A percentile compares a stretch with the other conserved stretches of the same genome.
phyloP scores from a whole-genome alignment of 2,329 filamentous ascomycete species.

The Pyricularia grisea region DNA sequence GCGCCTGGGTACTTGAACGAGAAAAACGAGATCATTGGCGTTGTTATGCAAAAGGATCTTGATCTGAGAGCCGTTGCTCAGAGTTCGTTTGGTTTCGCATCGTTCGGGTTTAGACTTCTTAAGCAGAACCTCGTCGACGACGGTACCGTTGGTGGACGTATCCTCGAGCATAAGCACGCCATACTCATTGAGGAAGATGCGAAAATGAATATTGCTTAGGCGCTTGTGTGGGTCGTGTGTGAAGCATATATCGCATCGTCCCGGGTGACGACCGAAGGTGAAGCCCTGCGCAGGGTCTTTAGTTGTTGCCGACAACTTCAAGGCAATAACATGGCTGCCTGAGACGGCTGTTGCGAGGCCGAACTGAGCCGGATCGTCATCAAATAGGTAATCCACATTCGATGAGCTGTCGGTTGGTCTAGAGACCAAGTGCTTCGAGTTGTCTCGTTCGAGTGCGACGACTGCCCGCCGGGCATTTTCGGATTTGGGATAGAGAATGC shows the following conservation, averaged over 20 bases:
- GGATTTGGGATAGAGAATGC: conserved; percentile 75
- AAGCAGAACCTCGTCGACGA: conserved; percentile 68
- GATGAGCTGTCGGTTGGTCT: conserved; percentile 31
- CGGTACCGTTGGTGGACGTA: conserved; percentile 89
- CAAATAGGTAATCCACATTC: conserved; percentile 39
- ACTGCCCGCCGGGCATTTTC: conserved; percentile 64
- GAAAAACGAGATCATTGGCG: conserved; percentile 60
- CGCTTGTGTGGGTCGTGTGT: conserved; percentile 57
- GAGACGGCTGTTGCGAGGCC: conserved; percentile 40
- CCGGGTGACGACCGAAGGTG: conserved; percentile 70
- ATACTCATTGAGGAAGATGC: conserved; percentile 81
- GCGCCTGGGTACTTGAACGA: conserved; percentile 73
- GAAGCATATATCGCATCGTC: conserved; percentile 64
- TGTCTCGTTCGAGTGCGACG: conserved; percentile 35
- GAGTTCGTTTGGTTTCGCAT: conserved; percentile 43
- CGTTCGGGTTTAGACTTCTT: conserved; percentile 15
- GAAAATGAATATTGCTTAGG: conserved; percentile 92
- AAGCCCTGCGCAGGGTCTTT: conserved; percentile 67
- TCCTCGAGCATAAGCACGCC: conserved; percentile 89
- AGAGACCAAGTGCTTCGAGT: conserved; percentile 39
- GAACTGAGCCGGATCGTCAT: conserved; percentile 41
- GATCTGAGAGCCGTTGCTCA: conserved; percentile 65
- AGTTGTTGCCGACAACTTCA: conserved; percentile 67
- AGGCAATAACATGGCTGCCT: conserved; percentile 60
- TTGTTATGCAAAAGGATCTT: conserved; percentile 51